A percentile compares a stretch with the other conserved stretches of the same genome.
phyloP scores from a whole-genome alignment of 2,329 filamentous ascomycete species.

The Aspergillus brunneoviolaceus region DNA sequence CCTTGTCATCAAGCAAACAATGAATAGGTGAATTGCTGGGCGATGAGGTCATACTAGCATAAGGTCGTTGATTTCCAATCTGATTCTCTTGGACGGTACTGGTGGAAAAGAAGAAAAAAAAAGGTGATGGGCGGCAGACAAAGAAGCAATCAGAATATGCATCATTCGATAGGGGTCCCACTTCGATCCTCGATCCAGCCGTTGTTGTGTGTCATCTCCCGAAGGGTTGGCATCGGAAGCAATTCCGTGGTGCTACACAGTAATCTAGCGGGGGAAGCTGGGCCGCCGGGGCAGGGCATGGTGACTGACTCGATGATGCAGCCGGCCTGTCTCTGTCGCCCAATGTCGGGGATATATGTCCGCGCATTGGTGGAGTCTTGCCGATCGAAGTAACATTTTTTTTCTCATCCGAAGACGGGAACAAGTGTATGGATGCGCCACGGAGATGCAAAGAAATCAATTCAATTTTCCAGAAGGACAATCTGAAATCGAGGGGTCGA shows the following conservation, averaged over 20 bases:
- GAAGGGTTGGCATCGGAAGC: not conserved
- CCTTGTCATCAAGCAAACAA: conserved; percentile 1
- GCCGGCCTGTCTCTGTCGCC: not conserved
- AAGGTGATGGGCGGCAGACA: not conserved
- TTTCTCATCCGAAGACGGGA: not conserved
- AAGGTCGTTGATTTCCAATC: not conserved
- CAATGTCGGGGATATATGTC: not conserved
- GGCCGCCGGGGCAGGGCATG: too few species aligned
- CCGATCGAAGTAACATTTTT: not conserved
- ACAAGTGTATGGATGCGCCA: not conserved
- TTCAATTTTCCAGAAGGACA: not conserved
- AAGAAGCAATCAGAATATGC: not conserved
- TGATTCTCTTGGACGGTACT: not conserved
- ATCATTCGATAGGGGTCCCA: not conserved
- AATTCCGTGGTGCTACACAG: not conserved
- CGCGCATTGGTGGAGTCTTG: not conserved
- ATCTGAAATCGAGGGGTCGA: not conserved
- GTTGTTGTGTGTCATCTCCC: not conserved
- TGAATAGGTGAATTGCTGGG: not conserved
- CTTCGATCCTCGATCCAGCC: not conserved
- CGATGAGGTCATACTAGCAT: conserved; percentile 3
- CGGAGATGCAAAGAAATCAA: not conserved
- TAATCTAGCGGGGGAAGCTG: not conserved
- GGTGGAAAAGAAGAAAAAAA: not conserved
- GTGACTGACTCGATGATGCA: not conserved